Evolutionary conservation across 257 asterid species (phyloP).

Genomic region (Plantago elongata): DNA sequence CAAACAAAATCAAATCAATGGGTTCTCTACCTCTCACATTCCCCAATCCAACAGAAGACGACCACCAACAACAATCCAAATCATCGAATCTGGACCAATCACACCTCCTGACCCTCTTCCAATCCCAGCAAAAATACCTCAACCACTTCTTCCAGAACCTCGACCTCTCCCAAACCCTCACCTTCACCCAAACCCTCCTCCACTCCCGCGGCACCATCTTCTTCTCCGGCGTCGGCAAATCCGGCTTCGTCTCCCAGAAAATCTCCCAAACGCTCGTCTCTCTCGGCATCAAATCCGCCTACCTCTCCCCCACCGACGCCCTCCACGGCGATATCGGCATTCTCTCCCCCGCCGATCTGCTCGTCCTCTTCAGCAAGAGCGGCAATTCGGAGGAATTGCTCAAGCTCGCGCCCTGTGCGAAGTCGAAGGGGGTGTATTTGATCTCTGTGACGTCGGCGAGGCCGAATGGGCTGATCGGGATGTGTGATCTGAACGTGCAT

Average conservation of each 20-base stretch:
- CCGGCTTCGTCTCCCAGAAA: slow-evolving; percentile 89
- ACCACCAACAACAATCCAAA: not conserved
- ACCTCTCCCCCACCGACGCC: slow-evolving; percentile 83
- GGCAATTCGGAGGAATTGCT: slow-evolving; percentile 81
- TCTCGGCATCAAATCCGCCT: slow-evolving; percentile 70
- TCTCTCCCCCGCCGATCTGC: slow-evolving; percentile 48
- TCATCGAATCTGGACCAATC: slow-evolving; percentile 37
- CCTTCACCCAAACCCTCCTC: slow-evolving; percentile 71
- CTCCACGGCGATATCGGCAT: slow-evolving; percentile 97
- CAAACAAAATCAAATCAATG: slow-evolving; percentile 18
- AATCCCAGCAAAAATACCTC: slow-evolving; percentile 80
- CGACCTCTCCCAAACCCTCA: slow-evolving; percentile 70
- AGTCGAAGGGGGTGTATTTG: slow-evolving; percentile 79
- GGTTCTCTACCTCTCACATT: slow-evolving; percentile 40
- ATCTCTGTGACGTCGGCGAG: slow-evolving; percentile 76
- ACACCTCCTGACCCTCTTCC: slow-evolving; percentile 64
- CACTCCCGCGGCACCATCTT: slow-evolving; percentile 66
- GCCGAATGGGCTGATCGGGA: slow-evolving; percentile 54
- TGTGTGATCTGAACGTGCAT: slow-evolving; percentile 84
- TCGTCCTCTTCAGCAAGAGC: slow-evolving; percentile 90
- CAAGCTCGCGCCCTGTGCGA: slow-evolving; percentile 83
- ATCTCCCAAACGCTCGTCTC: slow-evolving; percentile 85
- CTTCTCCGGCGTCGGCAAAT: slow-evolving; percentile 94
- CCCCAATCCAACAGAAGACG: slow-evolving; percentile 10
- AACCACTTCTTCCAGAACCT: slow-evolving; percentile 91